Evolutionary conservation across 78 protist genomes (phyloP), one percentile per base, ranked within the genome.

Genomic region (Polysphondylium violaceum): DNA sequence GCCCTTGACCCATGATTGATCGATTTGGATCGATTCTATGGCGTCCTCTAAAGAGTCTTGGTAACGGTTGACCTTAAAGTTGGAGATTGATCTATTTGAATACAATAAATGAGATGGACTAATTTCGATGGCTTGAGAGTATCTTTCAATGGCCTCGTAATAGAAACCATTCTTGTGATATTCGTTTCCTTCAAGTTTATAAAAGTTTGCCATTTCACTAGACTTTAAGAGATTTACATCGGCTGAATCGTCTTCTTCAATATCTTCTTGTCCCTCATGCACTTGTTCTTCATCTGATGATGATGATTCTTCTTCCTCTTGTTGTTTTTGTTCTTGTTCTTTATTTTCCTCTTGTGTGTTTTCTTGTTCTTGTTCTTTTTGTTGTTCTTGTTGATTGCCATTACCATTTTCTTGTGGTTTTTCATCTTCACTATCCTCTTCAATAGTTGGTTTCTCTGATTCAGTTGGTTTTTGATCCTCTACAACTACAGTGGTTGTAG

Each of bases 81-180:
- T 69, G 9, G 77, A 35, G 23, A 83, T 69, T 23, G 91, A 83
- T 56, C 91, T 74, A 31, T 83, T 83, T 9, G 59, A 23, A 51
- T 83, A 83, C 27, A 83, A 60, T n/a, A 69, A 23, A 44, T 83
- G 91, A 38, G 91, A 83, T 83, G 91, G 91, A n/a, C 44, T 83
- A 9, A 56, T 27, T 40, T 59, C 6, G 56, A 83, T 67, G 9
- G 91, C 75, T 58, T 83, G 51, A 16, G 79, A 55, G 41, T 83
- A 83, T 31, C 91, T 63, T 40, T 83, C 91, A 36, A 83, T 69
- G 8, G 91, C 64, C 16, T 83, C 81, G 59, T 40, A 47, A 61
- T 6, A 83, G 67, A 47, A 68, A 59, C 63, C 36, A 25, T 43
- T 41, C 58, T 83, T 83, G 53, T 58, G 69, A 41, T 55, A 83